These are phyloP conservation scores for Stagonosporopsis cucurbitacearum DNA, from an alignment of 2,329 filamentous ascomycete species.

Conservation along the genomic window DNA sequence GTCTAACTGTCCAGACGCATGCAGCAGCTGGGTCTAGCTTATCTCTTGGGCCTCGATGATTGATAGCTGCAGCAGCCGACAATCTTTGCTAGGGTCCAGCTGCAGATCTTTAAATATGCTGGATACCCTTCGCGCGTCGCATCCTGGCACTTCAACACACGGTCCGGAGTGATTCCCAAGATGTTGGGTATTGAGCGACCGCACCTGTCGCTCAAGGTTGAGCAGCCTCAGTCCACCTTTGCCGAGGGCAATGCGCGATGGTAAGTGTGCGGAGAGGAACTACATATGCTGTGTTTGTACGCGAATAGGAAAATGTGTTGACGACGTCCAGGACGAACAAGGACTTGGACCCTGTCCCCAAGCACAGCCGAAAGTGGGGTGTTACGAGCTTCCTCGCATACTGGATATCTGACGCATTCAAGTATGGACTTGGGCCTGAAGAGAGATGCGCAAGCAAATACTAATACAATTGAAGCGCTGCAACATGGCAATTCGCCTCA, in stretches of 20 bases:
- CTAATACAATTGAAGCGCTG: conserved; percentile 38
- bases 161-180: background rate
- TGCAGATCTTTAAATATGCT: conserved; percentile 11
- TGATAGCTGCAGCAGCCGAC: conserved; percentile 15
- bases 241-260: conserved; percentile 49
- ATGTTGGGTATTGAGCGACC: conserved; percentile 49
- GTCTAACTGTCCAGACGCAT: conserved; percentile 2
- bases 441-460: background rate
- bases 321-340: conserved; percentile 51
- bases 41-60: conserved; percentile 14
- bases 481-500: conserved; percentile 60
- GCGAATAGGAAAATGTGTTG: background rate
- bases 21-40: conserved; percentile 9
- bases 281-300: background rate
- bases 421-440: conserved; percentile 34
- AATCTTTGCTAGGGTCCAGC: conserved; percentile 1
- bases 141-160: background rate
- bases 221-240: conserved; percentile 56
- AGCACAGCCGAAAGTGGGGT: conserved; percentile 54
- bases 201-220: conserved; percentile 49
- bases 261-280: conserved; percentile 17
- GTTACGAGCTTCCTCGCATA: conserved; percentile 57
- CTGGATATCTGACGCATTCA: conserved; percentile 61
- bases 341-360: conserved; percentile 59
- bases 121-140: background rate